These are phyloP conservation scores for Ensete ventricosum DNA, from an alignment of 176 grass and related monocot species.

Conservation along the genomic window DNA sequence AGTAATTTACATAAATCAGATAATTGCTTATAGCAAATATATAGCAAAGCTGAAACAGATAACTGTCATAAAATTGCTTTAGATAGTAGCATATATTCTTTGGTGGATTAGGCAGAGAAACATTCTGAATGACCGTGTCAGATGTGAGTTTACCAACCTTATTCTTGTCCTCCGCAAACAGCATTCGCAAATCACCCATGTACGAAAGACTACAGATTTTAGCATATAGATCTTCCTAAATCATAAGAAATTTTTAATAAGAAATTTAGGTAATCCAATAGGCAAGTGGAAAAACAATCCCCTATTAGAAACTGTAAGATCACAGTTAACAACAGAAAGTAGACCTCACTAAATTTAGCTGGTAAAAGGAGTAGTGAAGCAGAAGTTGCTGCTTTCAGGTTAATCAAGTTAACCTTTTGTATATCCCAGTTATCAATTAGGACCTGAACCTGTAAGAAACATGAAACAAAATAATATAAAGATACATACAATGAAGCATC, in stretches of 20 bases:
- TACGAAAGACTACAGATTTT: slow-evolving; percentile 85
- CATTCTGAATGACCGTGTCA: not conserved
- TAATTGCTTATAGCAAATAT: too few species aligned
- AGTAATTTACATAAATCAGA: too few species aligned
- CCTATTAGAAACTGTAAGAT: not conserved
- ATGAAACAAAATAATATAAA: not conserved
- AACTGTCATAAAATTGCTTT: not conserved
- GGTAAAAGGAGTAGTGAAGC: slow-evolving; percentile 84
- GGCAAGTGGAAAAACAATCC: not conserved
- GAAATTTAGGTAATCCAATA: slow-evolving; percentile 11
- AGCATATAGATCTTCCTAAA: slow-evolving; percentile 77
- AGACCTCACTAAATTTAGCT: slow-evolving; percentile 60
- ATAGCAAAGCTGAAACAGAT: too few species aligned
- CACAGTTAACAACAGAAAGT: slow-evolving; percentile 13
- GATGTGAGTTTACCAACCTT: slow-evolving; percentile 35
- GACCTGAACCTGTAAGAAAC: slow-evolving; percentile 16
- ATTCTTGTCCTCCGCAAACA: slow-evolving; percentile 93
- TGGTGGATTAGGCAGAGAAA: not conserved
- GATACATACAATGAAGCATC: not conserved
- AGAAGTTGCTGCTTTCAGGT: slow-evolving; percentile 60
- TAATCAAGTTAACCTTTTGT: slow-evolving; percentile 52
- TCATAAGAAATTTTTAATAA: slow-evolving; percentile 16
- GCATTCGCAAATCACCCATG: slow-evolving; percentile 88
- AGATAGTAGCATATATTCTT: slow-evolving; percentile 10
- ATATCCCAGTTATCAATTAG: slow-evolving; percentile 39